Evolutionary conservation across 495 filamentous ascomycete genomes (phyloP).

Genomic region (Rhizodiscina lignyota): DNA sequence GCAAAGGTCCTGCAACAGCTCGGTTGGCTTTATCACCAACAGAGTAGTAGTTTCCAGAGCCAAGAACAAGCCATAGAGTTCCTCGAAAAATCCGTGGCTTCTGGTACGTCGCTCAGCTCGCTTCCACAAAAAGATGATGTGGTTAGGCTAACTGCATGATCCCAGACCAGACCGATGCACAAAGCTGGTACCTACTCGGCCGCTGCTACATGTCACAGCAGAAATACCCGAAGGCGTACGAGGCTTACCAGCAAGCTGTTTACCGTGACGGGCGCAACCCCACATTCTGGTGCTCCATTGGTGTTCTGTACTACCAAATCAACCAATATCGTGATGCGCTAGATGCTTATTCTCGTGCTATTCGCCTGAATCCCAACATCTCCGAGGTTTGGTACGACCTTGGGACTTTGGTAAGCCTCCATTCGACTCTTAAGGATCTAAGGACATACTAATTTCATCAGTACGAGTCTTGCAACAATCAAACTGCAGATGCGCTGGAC

Average conservation of each 20-base stretch:
- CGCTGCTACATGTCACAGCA: slow-evolving; percentile 99
- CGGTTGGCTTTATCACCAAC: slow-evolving; percentile 94
- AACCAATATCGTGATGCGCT: slow-evolving; percentile 98
- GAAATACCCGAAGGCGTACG: slow-evolving; percentile 97
- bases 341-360: slow-evolving; percentile 95
- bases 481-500: slow-evolving; percentile 89
- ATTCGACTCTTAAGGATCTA: slow-evolving; percentile 4
- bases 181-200: slow-evolving; percentile 97
- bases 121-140: slow-evolving; percentile 1
- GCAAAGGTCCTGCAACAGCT: slow-evolving; percentile 97
- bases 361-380: slow-evolving; percentile 95
- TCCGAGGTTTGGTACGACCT: slow-evolving; percentile 99
- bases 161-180: slow-evolving; percentile 79
- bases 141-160: slow-evolving; percentile 14
- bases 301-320: slow-evolving; percentile 98
- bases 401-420: slow-evolving; percentile 69
- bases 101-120: slow-evolving; percentile 44
- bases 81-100: slow-evolving; percentile 88
- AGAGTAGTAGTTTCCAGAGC: slow-evolving; percentile 72
- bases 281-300: slow-evolving; percentile 99
- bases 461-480: slow-evolving; percentile 99
- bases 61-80: slow-evolving; percentile 96
- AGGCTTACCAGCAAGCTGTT: slow-evolving; percentile 97
- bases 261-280: slow-evolving; percentile 97
- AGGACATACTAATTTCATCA: slow-evolving; percentile 24